phyloP scores from a whole-genome alignment of 139 green algal species.

The Coelastrella sp. region DNA sequence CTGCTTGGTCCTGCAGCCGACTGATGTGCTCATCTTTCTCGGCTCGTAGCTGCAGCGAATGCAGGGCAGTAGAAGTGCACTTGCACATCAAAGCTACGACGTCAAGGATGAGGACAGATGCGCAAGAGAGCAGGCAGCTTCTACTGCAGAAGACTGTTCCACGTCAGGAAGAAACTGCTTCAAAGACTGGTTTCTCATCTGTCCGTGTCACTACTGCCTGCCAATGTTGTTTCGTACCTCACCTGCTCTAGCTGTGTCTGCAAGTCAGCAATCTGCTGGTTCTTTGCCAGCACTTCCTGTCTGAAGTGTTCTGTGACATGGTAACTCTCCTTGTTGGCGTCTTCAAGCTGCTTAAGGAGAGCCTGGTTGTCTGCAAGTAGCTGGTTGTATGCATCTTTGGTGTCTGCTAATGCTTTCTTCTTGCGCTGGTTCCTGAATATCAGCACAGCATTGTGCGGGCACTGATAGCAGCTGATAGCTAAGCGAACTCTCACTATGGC shows the following conservation, averaged over 20 bases:
- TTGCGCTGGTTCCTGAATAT: constrained; percentile 80
- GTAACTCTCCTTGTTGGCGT: constrained; percentile 76
- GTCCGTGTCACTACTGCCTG: too few relatives aligned
- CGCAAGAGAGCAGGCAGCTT: too few relatives aligned
- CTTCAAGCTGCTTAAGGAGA: constrained; percentile 73
- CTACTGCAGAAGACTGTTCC: too few relatives aligned
- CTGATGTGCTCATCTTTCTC: constrained; percentile 35
- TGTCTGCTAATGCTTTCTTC: constrained; percentile 76
- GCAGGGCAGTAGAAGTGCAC: not conserved
- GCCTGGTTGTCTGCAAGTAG: constrained; percentile 73
- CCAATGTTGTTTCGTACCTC: too few relatives aligned
- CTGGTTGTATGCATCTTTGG: constrained; percentile 64
- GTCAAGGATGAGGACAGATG: not conserved
- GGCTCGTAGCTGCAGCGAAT: not conserved
- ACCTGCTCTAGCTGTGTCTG: constrained; percentile 65
- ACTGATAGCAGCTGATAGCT: too few relatives aligned
- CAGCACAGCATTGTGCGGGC: not conserved
- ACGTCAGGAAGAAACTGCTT: too few relatives aligned
- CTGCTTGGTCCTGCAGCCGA: constrained; percentile 49
- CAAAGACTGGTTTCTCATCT: too few relatives aligned
- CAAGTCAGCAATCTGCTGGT: constrained; percentile 68
- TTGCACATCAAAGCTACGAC: not conserved
- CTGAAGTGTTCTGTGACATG: constrained; percentile 81
- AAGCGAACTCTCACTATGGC: too few relatives aligned
- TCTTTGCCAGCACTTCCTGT: constrained; percentile 74